Base-by-base conservation (phyloP, 441 rosid species). In the Gossypium aridum region DNA sequence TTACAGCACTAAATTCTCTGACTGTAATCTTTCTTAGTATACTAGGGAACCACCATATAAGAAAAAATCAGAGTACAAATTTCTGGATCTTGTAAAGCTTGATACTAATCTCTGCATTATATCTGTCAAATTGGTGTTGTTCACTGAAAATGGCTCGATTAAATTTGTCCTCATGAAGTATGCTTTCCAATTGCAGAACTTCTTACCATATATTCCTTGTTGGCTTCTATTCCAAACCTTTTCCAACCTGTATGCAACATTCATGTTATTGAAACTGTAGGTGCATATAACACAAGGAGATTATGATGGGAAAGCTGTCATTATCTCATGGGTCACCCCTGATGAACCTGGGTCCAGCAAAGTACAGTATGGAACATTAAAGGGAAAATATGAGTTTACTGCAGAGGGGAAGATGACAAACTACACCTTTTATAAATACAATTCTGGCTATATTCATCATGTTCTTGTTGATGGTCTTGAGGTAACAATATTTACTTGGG, bases 211-310 rank as follows among this genome's bases (percentile, higher is more conserved):
- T 2, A 28, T 63, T 0, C n/a, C 3, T 56, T 57, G 19, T 4
- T 26, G 26, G 9, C 76, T 75, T 76, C 39, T 39, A 43, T 61
- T 71, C 16, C 16, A 26, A 19, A 23, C 37, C 43, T 68, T 25
- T 1, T 2, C 51, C 55, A 1, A 39, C 31, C 54, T 79, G 51
- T 53, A 56, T 17, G 4, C 76, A 55, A 68, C 63, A 2, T 70
- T 51, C 70, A 64, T 75, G 37, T 70, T 34, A 7, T 63, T n/a
- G 73, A 57, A 34, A 66, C 59, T 79, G 26, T 74, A 92, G 97
- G 99, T 96, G 22, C 99, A 84, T 84, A 90, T 96, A 74, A 93
- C 97, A 16, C 99, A 96, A 86, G 98, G 98, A 65, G 97, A 96
- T 79, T 92, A 96, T 72, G 87, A 90, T 72, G 99, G 99, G 53